A percentile compares a stretch with the other conserved stretches of the same genome.
Evolutionary conservation across 2,329 filamentous ascomycete species (phyloP).

Genomic region (Arthrobotrys megalospora): DNA sequence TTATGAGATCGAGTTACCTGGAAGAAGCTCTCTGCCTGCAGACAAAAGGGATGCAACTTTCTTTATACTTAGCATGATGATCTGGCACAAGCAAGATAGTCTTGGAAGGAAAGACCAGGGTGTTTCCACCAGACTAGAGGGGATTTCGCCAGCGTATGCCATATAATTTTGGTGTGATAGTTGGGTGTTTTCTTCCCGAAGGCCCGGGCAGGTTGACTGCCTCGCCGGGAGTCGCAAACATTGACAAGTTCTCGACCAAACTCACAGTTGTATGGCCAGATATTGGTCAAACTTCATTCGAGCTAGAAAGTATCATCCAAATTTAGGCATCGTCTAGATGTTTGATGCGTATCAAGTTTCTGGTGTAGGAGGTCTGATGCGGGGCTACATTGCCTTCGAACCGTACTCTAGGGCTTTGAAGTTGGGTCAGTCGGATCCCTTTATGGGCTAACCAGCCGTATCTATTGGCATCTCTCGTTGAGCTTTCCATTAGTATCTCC

Average conservation of each 20-base stretch:
- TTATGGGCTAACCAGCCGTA: constrained; percentile 6
- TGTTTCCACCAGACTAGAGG: constrained; percentile 11
- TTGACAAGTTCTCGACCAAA: background rate
- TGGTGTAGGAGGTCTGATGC: background rate
- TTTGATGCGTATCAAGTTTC: constrained; percentile 1
- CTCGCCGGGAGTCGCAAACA: constrained; percentile 15
- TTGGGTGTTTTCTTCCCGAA: constrained; percentile 39
- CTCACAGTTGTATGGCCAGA: background rate
- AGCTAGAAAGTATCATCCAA: background rate
- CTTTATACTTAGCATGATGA: constrained; percentile 35
- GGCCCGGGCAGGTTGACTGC: constrained; percentile 10
- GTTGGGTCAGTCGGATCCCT: constrained; percentile 10
- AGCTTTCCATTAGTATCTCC: background rate
- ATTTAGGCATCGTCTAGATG: background rate
- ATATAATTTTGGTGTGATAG: constrained; percentile 32
- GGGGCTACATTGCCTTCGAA: background rate
- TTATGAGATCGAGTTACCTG: background rate
- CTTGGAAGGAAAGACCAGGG: constrained; percentile 25
- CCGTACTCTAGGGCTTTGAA: constrained; percentile 14
- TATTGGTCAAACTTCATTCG: background rate
- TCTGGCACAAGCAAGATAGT: constrained; percentile 33
- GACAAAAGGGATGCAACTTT: constrained; percentile 42
- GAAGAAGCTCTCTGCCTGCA: constrained; percentile 8
- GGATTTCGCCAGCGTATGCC: constrained; percentile 37
- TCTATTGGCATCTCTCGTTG: constrained; percentile 26